Conservation (phyloP, 83 land plant genomes). For the Thuja plicata region DNA sequence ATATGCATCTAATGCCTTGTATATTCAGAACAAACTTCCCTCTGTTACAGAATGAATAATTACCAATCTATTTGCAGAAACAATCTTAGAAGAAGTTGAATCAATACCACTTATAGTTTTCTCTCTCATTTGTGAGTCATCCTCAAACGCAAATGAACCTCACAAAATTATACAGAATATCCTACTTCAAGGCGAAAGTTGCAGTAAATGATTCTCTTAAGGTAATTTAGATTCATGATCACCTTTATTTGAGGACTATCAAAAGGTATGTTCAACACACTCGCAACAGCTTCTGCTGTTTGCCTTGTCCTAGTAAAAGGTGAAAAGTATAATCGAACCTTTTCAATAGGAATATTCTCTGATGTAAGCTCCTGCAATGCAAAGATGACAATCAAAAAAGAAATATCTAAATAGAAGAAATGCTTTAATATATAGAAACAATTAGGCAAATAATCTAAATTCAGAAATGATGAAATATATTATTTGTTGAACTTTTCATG, state of each 20-base stretch:
- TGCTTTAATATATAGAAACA: not conserved
- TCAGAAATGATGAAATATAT: not conserved
- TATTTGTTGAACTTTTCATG: not conserved
- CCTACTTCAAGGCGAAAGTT: not conserved
- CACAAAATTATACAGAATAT: not conserved
- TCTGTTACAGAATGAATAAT: not conserved
- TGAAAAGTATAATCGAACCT: slow-evolving; percentile 70
- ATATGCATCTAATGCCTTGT: not conserved
- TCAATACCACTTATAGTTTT: not conserved
- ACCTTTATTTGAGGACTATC: slow-evolving; percentile 61
- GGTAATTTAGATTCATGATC: not conserved
- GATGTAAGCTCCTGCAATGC: slow-evolving; percentile 53
- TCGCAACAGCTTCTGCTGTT: slow-evolving; percentile 69
- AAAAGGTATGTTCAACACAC: slow-evolving; percentile 51
- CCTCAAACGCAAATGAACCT: not conserved
- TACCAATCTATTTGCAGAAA: not conserved
- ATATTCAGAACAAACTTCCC: too few relatives aligned
- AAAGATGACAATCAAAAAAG: not conserved
- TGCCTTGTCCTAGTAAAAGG: slow-evolving; percentile 81
- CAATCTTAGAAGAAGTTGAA: not conserved
- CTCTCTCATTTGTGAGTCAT: not conserved
- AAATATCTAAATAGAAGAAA: not conserved
- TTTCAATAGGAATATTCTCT: slow-evolving; percentile 37
- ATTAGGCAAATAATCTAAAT: not conserved
- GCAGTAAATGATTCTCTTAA: not conserved